Conservation (phyloP, 116 monocot species). For the Posidonia oceanica region DNA sequence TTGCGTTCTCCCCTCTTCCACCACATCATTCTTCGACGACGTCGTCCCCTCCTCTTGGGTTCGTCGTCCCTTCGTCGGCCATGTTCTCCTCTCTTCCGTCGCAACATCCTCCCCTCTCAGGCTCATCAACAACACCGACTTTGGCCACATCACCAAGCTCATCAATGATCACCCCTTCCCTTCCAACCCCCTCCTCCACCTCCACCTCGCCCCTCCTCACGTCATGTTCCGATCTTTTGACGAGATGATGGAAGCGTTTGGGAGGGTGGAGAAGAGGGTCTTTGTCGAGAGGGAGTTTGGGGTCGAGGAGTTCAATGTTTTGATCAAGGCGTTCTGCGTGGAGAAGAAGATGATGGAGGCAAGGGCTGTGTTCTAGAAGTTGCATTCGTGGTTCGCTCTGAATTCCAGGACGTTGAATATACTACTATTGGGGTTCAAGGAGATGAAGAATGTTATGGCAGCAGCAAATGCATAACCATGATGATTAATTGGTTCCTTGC, state of each 20-base stretch:
- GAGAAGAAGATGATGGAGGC: conserved; percentile 49
- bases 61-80: no score
- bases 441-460: conserved; percentile 36
- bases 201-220: conserved; percentile 10
- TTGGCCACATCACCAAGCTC: conserved; percentile 30
- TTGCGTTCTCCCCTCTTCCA: no score
- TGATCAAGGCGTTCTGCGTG: conserved; percentile 51
- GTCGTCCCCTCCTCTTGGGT: no score
- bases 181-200: conserved; percentile 11
- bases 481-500: no score
- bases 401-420: conserved; percentile 45
- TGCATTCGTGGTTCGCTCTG: conserved; percentile 28
- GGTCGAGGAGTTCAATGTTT: conserved; percentile 51
- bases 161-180: conserved; percentile 37
- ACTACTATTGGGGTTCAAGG: conserved; percentile 71
- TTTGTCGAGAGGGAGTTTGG: conserved; percentile 32
- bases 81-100: no score
- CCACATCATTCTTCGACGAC: no score
- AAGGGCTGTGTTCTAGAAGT: conserved; percentile 35
- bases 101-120: no score
- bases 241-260: conserved; percentile 36
- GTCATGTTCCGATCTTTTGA: conserved; percentile 45
- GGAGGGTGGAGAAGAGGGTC: conserved; percentile 13
- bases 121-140: not conserved
- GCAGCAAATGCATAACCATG: no score